Conservation (phyloP, 345 rosid species). For the Citrus maxima region DNA sequence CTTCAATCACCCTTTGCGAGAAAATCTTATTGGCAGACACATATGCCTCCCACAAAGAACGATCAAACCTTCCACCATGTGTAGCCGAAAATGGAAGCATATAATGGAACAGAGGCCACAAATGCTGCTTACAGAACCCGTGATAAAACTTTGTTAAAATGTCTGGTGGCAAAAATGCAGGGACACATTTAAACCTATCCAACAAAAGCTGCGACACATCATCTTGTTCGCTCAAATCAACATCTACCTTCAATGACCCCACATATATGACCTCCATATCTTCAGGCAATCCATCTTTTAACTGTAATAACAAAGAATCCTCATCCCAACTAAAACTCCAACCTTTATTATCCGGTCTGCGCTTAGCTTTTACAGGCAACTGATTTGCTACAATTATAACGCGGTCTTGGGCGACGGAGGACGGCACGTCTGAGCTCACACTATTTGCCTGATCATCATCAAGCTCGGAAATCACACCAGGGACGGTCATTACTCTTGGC, state of each 20-base stretch:
- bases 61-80: conserved; percentile 68
- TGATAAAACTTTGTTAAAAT: conserved; percentile 65
- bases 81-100: conserved; percentile 69
- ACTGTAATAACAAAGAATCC: conserved; percentile 55
- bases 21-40: conserved; percentile 73
- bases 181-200: conserved; percentile 74
- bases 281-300: conserved; percentile 75
- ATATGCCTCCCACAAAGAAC: conserved; percentile 78
- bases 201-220: conserved; percentile 66
- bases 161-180: conserved; percentile 66
- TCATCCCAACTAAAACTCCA: conserved; percentile 85
- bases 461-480: conserved; percentile 73
- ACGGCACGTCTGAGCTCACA: conserved; percentile 59
- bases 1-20: conserved; percentile 67
- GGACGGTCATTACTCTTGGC: conserved; percentile 73
- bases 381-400: conserved; percentile 71
- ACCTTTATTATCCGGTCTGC: conserved; percentile 69
- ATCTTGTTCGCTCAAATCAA: conserved; percentile 59
- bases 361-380: conserved; percentile 73
- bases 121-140: conserved; percentile 76
- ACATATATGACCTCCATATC: conserved; percentile 77
- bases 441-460: conserved; percentile 77
- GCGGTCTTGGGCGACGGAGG: conserved; percentile 59
- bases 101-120: conserved; percentile 80
- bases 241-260: conserved; percentile 57